These are phyloP conservation scores for Penicillium sumatraense DNA, from an alignment of 2,329 filamentous ascomycete genomes.

Conservation along the genomic window DNA sequence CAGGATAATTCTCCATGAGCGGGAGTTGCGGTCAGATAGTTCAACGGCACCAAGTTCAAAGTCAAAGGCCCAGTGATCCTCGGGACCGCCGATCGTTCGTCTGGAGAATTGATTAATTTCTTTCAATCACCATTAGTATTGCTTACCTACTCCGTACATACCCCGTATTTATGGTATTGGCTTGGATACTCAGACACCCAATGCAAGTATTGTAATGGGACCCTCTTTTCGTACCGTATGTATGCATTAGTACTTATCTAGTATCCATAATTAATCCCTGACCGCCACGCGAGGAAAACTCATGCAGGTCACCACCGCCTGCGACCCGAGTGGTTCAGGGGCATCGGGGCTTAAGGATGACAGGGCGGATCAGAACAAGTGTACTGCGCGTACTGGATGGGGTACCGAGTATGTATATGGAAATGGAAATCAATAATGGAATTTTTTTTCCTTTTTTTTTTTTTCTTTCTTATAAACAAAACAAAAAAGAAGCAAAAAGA, in stretches of 20 bases:
- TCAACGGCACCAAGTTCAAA: slow-evolving; percentile 12
- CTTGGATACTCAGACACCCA: not conserved
- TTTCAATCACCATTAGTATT: no score
- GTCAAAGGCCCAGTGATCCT: slow-evolving; percentile 15
- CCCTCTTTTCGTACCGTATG: not conserved
- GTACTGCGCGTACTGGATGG: no score
- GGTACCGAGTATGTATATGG: no score
- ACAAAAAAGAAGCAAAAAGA: not conserved
- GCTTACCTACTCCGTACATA: no score
- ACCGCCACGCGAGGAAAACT: slow-evolving; percentile 32
- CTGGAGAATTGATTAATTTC: slow-evolving; percentile 8
- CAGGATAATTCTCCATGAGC: slow-evolving; percentile 16
- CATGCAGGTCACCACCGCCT: slow-evolving; percentile 17
- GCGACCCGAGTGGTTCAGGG: not conserved
- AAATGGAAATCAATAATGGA: no score
- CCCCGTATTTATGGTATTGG: no score
- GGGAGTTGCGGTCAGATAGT: slow-evolving; percentile 26
- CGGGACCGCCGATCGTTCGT: slow-evolving; percentile 5
- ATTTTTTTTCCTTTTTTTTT: no score
- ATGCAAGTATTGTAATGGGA: slow-evolving; percentile 6
- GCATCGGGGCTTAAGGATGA: not conserved
- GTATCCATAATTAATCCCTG: slow-evolving; percentile 32
- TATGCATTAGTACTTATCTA: no score
- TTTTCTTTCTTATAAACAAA: no score
- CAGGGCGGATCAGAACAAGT: no score